phyloP scores from a whole-genome alignment of 2,329 filamentous ascomycete genomes.

The Colletotrichum sojae region DNA sequence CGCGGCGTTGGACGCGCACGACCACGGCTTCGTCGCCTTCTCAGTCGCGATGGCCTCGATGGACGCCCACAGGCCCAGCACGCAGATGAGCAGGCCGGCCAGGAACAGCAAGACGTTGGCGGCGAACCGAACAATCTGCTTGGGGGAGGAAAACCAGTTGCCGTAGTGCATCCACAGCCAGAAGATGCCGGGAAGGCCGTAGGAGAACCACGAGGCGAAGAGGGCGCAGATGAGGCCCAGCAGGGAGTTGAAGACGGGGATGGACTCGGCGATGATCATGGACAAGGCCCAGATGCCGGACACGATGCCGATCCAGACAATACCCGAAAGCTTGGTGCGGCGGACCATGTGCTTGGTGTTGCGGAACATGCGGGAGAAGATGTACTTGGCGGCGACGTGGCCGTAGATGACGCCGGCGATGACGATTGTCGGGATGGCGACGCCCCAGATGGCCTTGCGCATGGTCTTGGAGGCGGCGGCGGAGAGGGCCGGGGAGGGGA shows the following conservation, averaged over 20 bases:
- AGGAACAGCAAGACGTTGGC: slow-evolving; percentile 51
- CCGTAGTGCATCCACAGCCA: slow-evolving; percentile 64
- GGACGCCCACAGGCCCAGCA: slow-evolving; percentile 56
- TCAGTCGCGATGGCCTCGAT: slow-evolving; percentile 53
- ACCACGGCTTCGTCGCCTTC: slow-evolving; percentile 52
- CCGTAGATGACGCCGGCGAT: slow-evolving; percentile 80
- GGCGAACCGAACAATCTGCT: slow-evolving; percentile 49
- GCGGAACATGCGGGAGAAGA: slow-evolving; percentile 75
- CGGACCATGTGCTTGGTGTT: slow-evolving; percentile 69
- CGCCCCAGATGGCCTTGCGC: slow-evolving; percentile 76
- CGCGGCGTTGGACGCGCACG: slow-evolving; percentile 50
- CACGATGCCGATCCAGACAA: slow-evolving; percentile 72
- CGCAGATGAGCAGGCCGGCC: slow-evolving; percentile 53
- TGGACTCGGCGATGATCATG: slow-evolving; percentile 77
- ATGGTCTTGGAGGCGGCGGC: slow-evolving; percentile 67
- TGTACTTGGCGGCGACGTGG: slow-evolving; percentile 75
- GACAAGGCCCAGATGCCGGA: slow-evolving; percentile 70
- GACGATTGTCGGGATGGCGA: slow-evolving; percentile 79
- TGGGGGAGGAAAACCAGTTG: slow-evolving; percentile 52
- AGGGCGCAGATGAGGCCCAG: slow-evolving; percentile 74
- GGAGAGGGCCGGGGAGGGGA: slow-evolving; percentile 76
- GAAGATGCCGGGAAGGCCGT: slow-evolving; percentile 61
- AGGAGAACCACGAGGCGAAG: slow-evolving; percentile 78
- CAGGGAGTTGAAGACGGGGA: slow-evolving; percentile 78
- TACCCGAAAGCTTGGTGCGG: slow-evolving; percentile 63